Percentiles rank a stretch among this genome's conserved stretches.
These are phyloP conservation scores for Geotrichum carabidarum DNA, from an alignment of 1,139 yeast species.

Conservation along the genomic window DNA sequence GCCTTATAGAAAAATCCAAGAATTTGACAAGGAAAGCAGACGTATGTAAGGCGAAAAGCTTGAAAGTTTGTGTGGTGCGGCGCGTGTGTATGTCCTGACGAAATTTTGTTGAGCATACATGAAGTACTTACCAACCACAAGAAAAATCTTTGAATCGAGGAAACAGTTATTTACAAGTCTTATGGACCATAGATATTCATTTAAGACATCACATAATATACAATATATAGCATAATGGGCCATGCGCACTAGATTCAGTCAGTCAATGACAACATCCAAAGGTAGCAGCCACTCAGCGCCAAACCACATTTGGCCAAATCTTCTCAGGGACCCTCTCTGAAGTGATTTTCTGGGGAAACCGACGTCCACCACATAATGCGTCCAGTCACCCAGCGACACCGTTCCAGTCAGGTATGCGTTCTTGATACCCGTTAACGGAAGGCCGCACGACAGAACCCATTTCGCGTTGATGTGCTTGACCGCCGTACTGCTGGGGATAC, in stretches of 20 bases:
- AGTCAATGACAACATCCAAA: constrained; percentile 23
- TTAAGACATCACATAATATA: too few species aligned
- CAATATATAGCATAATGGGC: too few species aligned
- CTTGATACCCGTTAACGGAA: constrained; percentile 64
- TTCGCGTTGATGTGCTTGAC: constrained; percentile 36
- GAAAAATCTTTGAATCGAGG: too few species aligned
- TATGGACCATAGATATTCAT: background rate
- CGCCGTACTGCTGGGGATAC: constrained; percentile 39
- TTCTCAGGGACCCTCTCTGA: constrained; percentile 41
- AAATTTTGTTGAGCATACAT: too few species aligned
- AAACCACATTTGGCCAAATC: constrained; percentile 45
- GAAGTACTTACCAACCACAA: too few species aligned
- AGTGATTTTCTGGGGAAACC: constrained; percentile 54
- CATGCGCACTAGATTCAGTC: background rate
- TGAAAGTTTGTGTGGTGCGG: too few species aligned
- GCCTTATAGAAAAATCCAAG: too few species aligned
- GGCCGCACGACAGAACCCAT: constrained; percentile 65
- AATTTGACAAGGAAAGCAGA: too few species aligned
- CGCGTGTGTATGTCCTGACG: too few species aligned
- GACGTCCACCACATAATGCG: constrained; percentile 64
- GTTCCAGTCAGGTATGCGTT: constrained; percentile 51
- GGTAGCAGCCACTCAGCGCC: constrained; percentile 37
- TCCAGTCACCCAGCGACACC: constrained; percentile 42
- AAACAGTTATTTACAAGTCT: background rate
- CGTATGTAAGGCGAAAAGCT: too few species aligned